These are phyloP conservation scores for Diaporthe australafricana DNA, from an alignment of 2,329 filamentous ascomycete genomes.

Conservation along the genomic window DNA sequence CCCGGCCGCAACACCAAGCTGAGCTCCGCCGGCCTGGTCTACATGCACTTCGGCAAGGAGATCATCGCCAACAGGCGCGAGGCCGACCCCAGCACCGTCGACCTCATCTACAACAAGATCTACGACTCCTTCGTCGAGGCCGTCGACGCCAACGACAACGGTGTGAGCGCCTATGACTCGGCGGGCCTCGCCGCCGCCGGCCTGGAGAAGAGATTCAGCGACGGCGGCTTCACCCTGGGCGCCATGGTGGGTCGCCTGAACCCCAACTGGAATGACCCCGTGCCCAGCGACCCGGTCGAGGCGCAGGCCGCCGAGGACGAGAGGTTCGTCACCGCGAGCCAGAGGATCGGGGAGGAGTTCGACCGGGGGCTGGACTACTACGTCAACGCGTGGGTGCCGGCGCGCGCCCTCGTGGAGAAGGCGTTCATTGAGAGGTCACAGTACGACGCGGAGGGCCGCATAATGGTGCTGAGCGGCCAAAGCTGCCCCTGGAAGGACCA, in stretches of 20 bases:
- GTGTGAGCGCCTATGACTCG: slow-evolving; percentile 85
- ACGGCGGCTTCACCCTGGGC: slow-evolving; percentile 85
- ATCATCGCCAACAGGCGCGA: slow-evolving; percentile 79
- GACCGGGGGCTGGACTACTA: slow-evolving; percentile 83
- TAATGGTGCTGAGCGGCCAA: slow-evolving; percentile 82
- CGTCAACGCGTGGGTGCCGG: slow-evolving; percentile 84
- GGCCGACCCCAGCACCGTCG: slow-evolving; percentile 73
- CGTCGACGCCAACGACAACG: slow-evolving; percentile 97
- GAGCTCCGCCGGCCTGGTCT: slow-evolving; percentile 92
- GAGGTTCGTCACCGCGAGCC: slow-evolving; percentile 81
- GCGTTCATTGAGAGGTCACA: slow-evolving; percentile 78
- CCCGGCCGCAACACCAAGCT: slow-evolving; percentile 88
- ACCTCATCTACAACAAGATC: slow-evolving; percentile 85
- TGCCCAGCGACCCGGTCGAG: slow-evolving; percentile 62
- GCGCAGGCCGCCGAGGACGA: slow-evolving; percentile 83
- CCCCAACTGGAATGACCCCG: slow-evolving; percentile 80
- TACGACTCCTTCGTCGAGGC: slow-evolving; percentile 96
- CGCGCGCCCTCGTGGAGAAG: slow-evolving; percentile 79
- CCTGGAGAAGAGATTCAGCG: slow-evolving; percentile 84
- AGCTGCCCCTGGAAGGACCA: slow-evolving; percentile 97
- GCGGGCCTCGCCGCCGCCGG: slow-evolving; percentile 75
- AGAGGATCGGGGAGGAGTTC: slow-evolving; percentile 91
- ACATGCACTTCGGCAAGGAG: slow-evolving; percentile 90
- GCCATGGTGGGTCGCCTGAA: slow-evolving; percentile 86
- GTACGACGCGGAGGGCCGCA: slow-evolving; percentile 79